A percentile compares a stretch with the other conserved stretches of the same genome.
These are phyloP conservation scores for Diaporthe ilicicola DNA, from an alignment of 2,329 filamentous ascomycete genomes.

Conservation along the genomic window DNA sequence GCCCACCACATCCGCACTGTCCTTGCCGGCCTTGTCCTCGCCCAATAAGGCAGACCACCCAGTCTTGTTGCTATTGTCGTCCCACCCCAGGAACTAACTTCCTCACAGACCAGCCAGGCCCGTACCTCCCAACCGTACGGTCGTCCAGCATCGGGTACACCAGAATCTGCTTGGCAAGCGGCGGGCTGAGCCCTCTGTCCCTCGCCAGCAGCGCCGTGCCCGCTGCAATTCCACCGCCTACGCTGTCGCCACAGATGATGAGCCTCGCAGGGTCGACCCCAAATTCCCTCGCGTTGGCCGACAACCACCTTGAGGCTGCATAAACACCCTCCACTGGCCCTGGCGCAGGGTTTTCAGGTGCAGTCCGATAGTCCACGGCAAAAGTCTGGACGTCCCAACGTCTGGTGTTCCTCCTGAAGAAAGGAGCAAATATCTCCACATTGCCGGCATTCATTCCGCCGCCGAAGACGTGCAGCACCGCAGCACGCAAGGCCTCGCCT, in stretches of 20 bases:
- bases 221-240: slow-evolving; percentile 23
- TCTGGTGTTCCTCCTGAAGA: not conserved
- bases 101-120: slow-evolving; percentile 4
- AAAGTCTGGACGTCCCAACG: slow-evolving; percentile 16
- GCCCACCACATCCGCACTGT: slow-evolving; percentile 27
- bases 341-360: slow-evolving; percentile 55
- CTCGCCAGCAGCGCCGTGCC: slow-evolving; percentile 48
- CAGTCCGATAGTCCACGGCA: slow-evolving; percentile 56
- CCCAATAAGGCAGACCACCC: slow-evolving; percentile 24
- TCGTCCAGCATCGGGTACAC: slow-evolving; percentile 42
- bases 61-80: not conserved
- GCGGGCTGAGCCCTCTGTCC: slow-evolving; percentile 34
- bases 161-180: slow-evolving; percentile 40
- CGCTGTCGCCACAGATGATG: slow-evolving; percentile 16
- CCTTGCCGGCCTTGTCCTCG: slow-evolving; percentile 7
- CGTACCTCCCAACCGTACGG: slow-evolving; percentile 24
- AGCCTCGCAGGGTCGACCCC: slow-evolving; percentile 9
- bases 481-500: not conserved
- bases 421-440: slow-evolving; percentile 18
- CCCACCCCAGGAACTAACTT: slow-evolving; percentile 7
- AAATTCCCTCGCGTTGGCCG: slow-evolving; percentile 34
- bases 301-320: slow-evolving; percentile 41
- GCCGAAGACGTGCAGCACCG: slow-evolving; percentile 30
- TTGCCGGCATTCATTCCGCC: slow-evolving; percentile 21
- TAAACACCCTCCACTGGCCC: slow-evolving; percentile 47